phyloP scores from a whole-genome alignment of 164 flowering plant genomes.

The Hamamelis virginiana region DNA sequence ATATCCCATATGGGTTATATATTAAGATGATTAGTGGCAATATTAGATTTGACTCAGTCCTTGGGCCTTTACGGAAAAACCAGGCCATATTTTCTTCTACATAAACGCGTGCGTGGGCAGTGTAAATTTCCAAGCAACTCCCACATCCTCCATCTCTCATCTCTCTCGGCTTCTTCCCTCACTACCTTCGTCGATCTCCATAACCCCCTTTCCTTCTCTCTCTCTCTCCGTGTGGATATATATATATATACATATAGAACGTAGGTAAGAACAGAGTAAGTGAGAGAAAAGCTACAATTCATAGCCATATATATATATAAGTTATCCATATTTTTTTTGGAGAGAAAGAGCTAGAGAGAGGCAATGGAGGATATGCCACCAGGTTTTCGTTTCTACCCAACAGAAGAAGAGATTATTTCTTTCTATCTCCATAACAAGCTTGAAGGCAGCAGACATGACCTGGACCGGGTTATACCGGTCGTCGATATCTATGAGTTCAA shows the following conservation, averaged over 20 bases:
- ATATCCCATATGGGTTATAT: too few relatives aligned
- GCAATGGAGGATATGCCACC: slow-evolving; percentile 24
- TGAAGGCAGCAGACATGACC: slow-evolving; percentile 22
- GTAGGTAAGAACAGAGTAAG: too few relatives aligned
- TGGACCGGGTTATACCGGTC: slow-evolving; percentile 43
- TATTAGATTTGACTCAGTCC: too few relatives aligned
- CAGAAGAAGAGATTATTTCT: slow-evolving; percentile 61
- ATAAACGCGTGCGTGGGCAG: too few relatives aligned
- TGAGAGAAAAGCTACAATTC: too few relatives aligned
- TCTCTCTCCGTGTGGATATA: too few relatives aligned
- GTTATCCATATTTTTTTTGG: not conserved
- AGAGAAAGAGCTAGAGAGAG: not conserved
- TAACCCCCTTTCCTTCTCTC: too few relatives aligned
- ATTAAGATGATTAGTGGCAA: too few relatives aligned
- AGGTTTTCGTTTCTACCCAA: slow-evolving; percentile 66
- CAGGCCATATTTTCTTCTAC: too few relatives aligned
- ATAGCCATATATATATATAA: too few relatives aligned
- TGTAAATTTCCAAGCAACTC: slow-evolving; percentile 15
- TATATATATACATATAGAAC: too few relatives aligned
- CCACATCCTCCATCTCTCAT: not conserved
- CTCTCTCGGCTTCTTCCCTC: slow-evolving; percentile 8
- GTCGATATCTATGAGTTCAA: slow-evolving; percentile 36
- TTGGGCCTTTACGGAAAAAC: too few relatives aligned
- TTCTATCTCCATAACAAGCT: slow-evolving; percentile 57
- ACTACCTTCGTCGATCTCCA: not conserved